Evolutionary conservation across 2,329 filamentous ascomycete species (phyloP).

Genomic region (Neopestalotiopsis rosae): DNA sequence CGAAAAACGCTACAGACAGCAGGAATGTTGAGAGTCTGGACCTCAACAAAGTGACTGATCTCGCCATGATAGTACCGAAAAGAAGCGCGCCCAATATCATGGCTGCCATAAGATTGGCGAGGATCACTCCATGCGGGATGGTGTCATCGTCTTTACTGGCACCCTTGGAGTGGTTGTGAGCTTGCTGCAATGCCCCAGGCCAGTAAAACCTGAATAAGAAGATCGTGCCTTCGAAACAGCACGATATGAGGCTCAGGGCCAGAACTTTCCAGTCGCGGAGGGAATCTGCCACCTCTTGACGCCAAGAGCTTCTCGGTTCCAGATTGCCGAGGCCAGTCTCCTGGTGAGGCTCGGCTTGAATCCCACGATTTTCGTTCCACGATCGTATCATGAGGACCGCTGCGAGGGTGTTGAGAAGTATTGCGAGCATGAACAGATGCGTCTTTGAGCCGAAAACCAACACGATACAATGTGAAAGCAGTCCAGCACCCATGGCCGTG

Average conservation of each 20-base stretch:
- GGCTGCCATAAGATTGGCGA: slow-evolving; percentile 63
- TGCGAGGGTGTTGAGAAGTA: slow-evolving; percentile 36
- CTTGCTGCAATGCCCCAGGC: slow-evolving; percentile 36
- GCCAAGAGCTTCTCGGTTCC: background rate
- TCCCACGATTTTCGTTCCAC: slow-evolving; percentile 36
- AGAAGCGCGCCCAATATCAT: slow-evolving; percentile 64
- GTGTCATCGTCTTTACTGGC: slow-evolving; percentile 19
- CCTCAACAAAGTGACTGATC: slow-evolving; percentile 23
- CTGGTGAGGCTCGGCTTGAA: too few relatives aligned
- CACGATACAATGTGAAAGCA: slow-evolving; percentile 55
- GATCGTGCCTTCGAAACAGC: slow-evolving; percentile 40
- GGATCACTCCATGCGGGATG: slow-evolving; percentile 56
- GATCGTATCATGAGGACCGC: slow-evolving; percentile 35
- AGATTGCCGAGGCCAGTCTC: background rate
- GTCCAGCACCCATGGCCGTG: slow-evolving; percentile 56
- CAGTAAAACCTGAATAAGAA: slow-evolving; percentile 41
- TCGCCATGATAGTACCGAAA: slow-evolving; percentile 45
- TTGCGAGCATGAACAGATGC: slow-evolving; percentile 53
- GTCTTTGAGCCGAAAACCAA: slow-evolving; percentile 49
- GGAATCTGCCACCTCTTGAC: background rate
- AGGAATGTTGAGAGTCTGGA: slow-evolving; percentile 7
- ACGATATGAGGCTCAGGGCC: slow-evolving; percentile 38
- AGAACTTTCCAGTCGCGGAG: slow-evolving; percentile 33
- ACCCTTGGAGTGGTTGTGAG: slow-evolving; percentile 25
- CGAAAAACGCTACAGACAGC: slow-evolving; percentile 29